Evolutionary conservation across 2,329 filamentous ascomycete species (phyloP).

Genomic region (Polytolypa hystricis): DNA sequence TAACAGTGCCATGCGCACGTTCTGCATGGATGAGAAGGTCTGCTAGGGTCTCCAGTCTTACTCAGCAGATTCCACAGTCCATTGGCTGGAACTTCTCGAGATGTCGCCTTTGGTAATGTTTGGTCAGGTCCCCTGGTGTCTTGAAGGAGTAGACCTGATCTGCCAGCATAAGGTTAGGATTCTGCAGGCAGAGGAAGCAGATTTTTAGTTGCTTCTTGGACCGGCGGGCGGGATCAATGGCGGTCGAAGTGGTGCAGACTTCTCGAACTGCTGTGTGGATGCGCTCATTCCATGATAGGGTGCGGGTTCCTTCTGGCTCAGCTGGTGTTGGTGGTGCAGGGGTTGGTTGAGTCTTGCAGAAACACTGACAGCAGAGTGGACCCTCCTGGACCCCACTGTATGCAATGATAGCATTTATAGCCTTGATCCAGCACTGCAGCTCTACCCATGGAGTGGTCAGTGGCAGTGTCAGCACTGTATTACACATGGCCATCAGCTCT

Average conservation of each 20-base stretch:
- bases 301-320: not conserved
- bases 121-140: not conserved
- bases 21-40: not conserved
- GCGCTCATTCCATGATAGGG: not conserved
- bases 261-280: not conserved
- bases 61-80: not conserved
- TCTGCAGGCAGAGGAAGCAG: conserved; percentile 1
- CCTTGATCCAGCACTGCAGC: not conserved
- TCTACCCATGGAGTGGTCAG: not conserved
- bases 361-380: not conserved
- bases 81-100: not conserved
- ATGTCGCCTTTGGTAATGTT: not conserved
- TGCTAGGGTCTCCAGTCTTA: not conserved
- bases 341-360: not conserved
- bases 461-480: conserved; percentile 3
- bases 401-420: conserved; percentile 1
- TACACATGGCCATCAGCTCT: conserved; percentile 2
- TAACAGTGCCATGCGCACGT: not conserved
- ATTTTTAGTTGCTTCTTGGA: not conserved
- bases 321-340: not conserved
- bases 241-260: no score
- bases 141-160: not conserved
- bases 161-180: not conserved
- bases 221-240: no score
- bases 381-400: not conserved